Percentiles rank a stretch among this genome's conserved stretches.
Conservation (phyloP, 202 grass and related monocot genomes). For the Musa balbisiana region DNA sequence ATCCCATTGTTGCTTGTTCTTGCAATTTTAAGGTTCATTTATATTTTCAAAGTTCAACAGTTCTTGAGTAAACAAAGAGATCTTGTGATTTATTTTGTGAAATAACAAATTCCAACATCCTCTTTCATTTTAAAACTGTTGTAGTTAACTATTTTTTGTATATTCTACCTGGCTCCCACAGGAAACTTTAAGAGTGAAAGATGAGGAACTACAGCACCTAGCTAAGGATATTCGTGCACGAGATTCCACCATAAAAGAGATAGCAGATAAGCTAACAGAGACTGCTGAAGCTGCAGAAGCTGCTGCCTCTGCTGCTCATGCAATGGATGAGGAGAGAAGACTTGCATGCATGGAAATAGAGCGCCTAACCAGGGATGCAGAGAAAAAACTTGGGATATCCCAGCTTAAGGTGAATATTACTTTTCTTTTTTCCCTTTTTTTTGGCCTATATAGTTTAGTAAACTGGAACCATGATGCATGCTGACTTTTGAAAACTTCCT, state of each 20-base stretch:
- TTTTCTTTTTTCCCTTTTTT: constrained; percentile 16
- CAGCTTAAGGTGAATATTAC: constrained; percentile 50
- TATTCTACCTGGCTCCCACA: constrained; percentile 25
- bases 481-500: neutral
- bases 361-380: constrained; percentile 49
- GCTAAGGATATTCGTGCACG: constrained; percentile 64
- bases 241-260: constrained; percentile 75
- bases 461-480: neutral
- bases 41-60: neutral
- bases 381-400: constrained; percentile 49
- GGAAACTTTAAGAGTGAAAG: constrained; percentile 93
- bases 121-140: neutral
- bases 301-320: constrained; percentile 69
- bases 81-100: neutral
- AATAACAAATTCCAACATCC: neutral
- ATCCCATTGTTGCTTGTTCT: too few relatives aligned
- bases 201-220: constrained; percentile 82
- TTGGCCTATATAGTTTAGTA: neutral
- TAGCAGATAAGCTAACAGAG: constrained; percentile 81
- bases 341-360: constrained; percentile 51
- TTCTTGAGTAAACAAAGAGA: neutral
- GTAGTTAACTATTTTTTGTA: neutral
- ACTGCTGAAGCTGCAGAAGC: constrained; percentile 80
- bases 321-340: constrained; percentile 83
- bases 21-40: too few relatives aligned